Base-by-base conservation (phyloP, 2,329 filamentous ascomycete genomes). In the Elsinoe arachidis region DNA sequence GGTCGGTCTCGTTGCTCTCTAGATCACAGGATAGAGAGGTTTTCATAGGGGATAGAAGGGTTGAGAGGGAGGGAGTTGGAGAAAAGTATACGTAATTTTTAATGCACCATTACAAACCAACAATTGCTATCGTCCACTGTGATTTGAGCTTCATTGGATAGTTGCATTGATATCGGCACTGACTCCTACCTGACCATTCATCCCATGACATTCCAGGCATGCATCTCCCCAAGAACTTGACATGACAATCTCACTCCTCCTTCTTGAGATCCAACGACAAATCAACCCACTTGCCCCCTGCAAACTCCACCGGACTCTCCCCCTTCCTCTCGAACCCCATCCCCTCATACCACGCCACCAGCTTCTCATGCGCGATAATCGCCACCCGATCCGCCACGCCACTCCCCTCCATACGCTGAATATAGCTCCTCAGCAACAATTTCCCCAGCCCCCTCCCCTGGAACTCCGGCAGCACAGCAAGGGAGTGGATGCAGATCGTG, bases 401-500 rank as follows among this genome's bases (percentile, higher is more conserved):
- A 1, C 85, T 81, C 60, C 82, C 80, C 66, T 82, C 84, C 72
- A 93, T 86, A 55, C 88, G 81, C 68, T 91, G 85, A 57, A 91
- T 78, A 67, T 90, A 96, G 2, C 85, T 80, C 70, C 82, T 85
- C 74, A 95, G 77, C 59, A 95, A 73, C 17, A 85, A 83, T 61
- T 80, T 83, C 14, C 88, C 91, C 2, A 95, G 76, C 1, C 88
- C 87, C 58, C 84, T 82, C 34, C 82, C 78, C 62, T 93, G 88
- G 58, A 90, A 82, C 59, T 84, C 81, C 0, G 88, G 89, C 56
- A 87, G 77, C 5, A 96, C 85, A 15, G 87, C 88, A 4, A 96
- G 78, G 0, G 88, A 92, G 72, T 96, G 91, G 52, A 96, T 74
- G 57, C 84, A 88, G 57, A 96, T 79, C 0, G 88, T 95, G 43